phyloP scores from a whole-genome alignment of 106 monocot species.

The Chionographis japonica region DNA sequence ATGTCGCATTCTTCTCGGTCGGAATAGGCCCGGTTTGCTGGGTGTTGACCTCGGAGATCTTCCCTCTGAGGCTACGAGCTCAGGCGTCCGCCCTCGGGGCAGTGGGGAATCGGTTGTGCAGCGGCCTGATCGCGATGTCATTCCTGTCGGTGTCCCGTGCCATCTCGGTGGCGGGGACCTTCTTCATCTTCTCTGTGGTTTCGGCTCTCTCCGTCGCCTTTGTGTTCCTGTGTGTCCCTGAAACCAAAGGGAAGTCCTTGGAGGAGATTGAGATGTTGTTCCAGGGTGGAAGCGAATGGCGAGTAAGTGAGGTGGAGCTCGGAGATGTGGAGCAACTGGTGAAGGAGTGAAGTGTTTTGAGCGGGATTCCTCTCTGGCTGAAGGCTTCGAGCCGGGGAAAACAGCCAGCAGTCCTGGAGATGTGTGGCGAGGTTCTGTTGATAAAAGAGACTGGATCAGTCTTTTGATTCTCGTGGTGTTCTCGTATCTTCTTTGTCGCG shows the following conservation, averaged over 20 bases:
- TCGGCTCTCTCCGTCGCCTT: constrained; percentile 72
- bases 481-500: too few species aligned
- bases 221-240: constrained; percentile 63
- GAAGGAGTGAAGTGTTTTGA: constrained; percentile 3
- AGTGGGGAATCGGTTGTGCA: constrained; percentile 70
- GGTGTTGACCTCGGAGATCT: constrained; percentile 89
- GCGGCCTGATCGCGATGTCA: constrained; percentile 84
- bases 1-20: constrained; percentile 92
- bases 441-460: too few species aligned
- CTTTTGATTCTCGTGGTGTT: too few species aligned
- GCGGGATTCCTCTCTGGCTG: too few species aligned
- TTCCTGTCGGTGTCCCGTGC: constrained; percentile 66
- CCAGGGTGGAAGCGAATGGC: constrained; percentile 36
- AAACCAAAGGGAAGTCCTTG: constrained; percentile 87
- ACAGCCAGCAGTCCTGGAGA: neutral
- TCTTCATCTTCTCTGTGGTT: constrained; percentile 52
- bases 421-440: constrained; percentile 5
- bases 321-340: constrained; percentile 65
- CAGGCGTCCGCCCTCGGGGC: constrained; percentile 85
- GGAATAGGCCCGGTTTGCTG: constrained; percentile 89
- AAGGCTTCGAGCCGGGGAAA: neutral
- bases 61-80: constrained; percentile 73
- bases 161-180: constrained; percentile 68
- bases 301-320: constrained; percentile 60
- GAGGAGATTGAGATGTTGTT: constrained; percentile 82